Base-by-base conservation (phyloP, 345 rosid genomes). In the Draba incana region DNA sequence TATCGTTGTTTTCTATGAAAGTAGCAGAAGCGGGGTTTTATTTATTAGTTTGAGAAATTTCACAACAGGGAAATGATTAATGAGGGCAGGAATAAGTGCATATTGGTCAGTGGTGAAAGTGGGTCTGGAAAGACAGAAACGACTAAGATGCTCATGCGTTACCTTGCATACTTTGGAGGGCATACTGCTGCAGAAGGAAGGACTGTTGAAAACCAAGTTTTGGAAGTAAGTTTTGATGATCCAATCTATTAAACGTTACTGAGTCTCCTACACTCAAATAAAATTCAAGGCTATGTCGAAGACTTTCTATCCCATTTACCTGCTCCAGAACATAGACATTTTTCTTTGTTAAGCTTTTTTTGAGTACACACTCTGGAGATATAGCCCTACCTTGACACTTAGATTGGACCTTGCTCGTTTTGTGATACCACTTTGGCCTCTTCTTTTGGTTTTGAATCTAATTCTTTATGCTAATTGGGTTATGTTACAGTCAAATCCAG, bases 41-140 rank as follows among this genome's bases (percentile, higher is more conserved):
- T 56, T 25, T 59, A 45, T 56, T 57, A 37, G 75, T 28, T 58
- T 75, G 31, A 56, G 57, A 64, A 45, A 58, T 6, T 64, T 48
- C 78, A 53, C 53, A 53, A 51, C 83, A 92, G 94, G 90, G 85
- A 76, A 63, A 90, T 92, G 97, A 78, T 88, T 14, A 85, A 84
- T 37, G 96, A 90, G 68, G 80, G 87, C 61, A 81, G 82, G 75
- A 90, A 84, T 77, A 90, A 88, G 72, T 90, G 89, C 10, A 92
- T 90, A 60, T 76, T 92, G 62, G 97, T 92, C 49, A 92, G 98
- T 52, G 98, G 98, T 44, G 98, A 92, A 76, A 92, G 98, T 77
- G 96, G 97, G 47, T 91, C 98, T 20, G 98, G 98, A 60, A 92
- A 92, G 78, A 92, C 98, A 9, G 98, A 92, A 77, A 90, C 97